Percentiles rank a stretch among this genome's conserved stretches.
Conservation (phyloP, 2,329 filamentous ascomycete genomes). For the Aspergillus sp. region DNA sequence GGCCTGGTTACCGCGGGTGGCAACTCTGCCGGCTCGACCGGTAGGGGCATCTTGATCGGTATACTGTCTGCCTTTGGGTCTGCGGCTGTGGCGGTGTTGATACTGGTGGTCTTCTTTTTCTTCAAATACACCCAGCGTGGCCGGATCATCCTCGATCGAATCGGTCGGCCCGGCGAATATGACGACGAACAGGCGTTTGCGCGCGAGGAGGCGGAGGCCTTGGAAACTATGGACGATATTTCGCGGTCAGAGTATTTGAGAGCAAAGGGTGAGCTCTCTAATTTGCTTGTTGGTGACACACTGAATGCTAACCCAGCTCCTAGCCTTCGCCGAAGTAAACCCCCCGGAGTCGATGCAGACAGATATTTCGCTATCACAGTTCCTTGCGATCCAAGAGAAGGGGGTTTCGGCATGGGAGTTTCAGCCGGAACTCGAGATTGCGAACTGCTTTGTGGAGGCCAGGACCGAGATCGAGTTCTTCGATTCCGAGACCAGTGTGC, state of each 20-base stretch:
- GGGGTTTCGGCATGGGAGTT: conserved; percentile 99
- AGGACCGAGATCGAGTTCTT: conserved; percentile 98
- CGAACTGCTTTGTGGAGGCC: conserved; percentile 95
- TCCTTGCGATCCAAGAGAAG: conserved; percentile 97
- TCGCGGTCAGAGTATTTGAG: conserved; percentile 81
- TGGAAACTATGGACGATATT: conserved; percentile 93
- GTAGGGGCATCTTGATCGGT: conserved; percentile 82
- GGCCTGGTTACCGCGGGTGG: conserved; percentile 24
- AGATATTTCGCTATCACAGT: conserved; percentile 95
- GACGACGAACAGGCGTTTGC: conserved; percentile 95
- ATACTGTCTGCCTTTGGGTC: conserved; percentile 91
- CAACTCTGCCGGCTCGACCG: conserved; percentile 45
- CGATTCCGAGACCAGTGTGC: conserved; percentile 92
- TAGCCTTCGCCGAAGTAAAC: conserved; percentile 89
- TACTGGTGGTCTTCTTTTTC: conserved; percentile 80
- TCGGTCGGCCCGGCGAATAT: conserved; percentile 89
- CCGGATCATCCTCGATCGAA: conserved; percentile 83
- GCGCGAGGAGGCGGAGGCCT: conserved; percentile 85
- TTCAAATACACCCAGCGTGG: conserved; percentile 83
- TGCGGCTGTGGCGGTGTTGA: conserved; percentile 69
- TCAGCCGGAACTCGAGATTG: conserved; percentile 96
- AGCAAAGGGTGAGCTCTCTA: conserved; percentile 65
- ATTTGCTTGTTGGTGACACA: not conserved
- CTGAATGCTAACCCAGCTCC: conserved; percentile 4
- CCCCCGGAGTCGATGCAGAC: conserved; percentile 91